Evolutionary conservation across 1,139 yeast genomes (phyloP).

Genomic region (Zygosaccharomyces pseudobailii): DNA sequence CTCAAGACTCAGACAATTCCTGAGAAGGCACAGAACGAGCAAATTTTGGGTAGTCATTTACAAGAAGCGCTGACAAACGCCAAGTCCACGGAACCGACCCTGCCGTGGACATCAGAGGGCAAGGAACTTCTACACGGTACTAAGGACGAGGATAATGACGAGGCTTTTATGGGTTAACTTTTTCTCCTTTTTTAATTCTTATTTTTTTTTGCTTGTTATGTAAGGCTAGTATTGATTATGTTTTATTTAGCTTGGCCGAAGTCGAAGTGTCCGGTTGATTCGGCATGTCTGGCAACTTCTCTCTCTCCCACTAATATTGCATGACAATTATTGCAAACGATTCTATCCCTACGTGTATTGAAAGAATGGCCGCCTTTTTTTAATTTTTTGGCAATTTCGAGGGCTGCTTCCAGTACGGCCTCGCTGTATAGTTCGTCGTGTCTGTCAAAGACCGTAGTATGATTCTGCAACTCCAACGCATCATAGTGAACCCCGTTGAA

Average conservation of each 20-base stretch:
- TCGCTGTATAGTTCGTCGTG: slow-evolving; percentile 29
- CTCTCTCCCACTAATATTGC: slow-evolving; percentile 55
- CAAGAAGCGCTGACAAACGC: slow-evolving; percentile 25
- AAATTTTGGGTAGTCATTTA: slow-evolving; percentile 26
- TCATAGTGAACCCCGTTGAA: slow-evolving; percentile 80
- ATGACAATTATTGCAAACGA: slow-evolving; percentile 57
- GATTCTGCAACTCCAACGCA: slow-evolving; percentile 42
- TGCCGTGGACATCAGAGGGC: slow-evolving; percentile 25
- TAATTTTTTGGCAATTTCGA: slow-evolving; percentile 42
- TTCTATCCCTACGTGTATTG: slow-evolving; percentile 57
- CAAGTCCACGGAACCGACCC: slow-evolving; percentile 32
- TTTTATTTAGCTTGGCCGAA: slow-evolving; percentile 59
- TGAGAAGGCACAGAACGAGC: slow-evolving; percentile 29
- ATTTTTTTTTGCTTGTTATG: slow-evolving; percentile 1
- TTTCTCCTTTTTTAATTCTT: slow-evolving; percentile 2
- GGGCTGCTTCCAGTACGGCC: slow-evolving; percentile 38
- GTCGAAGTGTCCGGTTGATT: slow-evolving; percentile 53
- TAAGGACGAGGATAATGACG: slow-evolving; percentile 8
- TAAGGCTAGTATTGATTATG: background rate
- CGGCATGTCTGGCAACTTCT: slow-evolving; percentile 66
- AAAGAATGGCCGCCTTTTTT: slow-evolving; percentile 58
- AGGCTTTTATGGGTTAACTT: slow-evolving; percentile 14
- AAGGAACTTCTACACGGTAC: slow-evolving; percentile 6
- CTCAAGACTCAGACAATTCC: slow-evolving; percentile 38
- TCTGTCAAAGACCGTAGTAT: slow-evolving; percentile 38